These are phyloP conservation scores for Chalciporus pseudorubinellus DNA, from an alignment of 768 basidiomycete genomes.

Conservation along the genomic window DNA sequence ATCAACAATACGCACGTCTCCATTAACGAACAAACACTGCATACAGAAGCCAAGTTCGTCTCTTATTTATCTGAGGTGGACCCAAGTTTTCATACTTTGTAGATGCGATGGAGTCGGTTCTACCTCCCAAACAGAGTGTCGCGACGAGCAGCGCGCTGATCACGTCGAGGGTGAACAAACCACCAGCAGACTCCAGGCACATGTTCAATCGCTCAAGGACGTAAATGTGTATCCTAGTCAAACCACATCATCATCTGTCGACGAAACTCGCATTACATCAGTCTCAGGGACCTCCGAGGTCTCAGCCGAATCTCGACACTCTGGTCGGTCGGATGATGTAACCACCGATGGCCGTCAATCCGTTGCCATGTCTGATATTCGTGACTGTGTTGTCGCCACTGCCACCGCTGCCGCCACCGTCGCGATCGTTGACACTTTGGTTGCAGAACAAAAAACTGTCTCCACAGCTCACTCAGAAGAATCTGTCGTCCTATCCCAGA, in stretches of 20 bases:
- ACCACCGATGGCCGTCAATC: background rate
- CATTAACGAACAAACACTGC: background rate
- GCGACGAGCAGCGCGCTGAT: background rate
- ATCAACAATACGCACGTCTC: background rate
- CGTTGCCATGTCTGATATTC: background rate
- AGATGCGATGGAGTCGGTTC: background rate
- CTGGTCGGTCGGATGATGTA: background rate
- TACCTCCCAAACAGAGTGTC: background rate
- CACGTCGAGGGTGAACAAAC: background rate
- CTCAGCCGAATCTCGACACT: background rate
- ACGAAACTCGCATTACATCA: background rate
- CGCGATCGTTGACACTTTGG: background rate
- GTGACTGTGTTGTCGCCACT: background rate
- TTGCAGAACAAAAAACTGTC: background rate
- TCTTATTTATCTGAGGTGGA: background rate
- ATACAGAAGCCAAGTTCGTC: background rate
- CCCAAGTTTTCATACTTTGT: background rate
- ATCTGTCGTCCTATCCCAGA: too few species aligned
- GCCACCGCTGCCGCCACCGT: background rate
- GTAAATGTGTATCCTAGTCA: background rate
- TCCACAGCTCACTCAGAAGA: too few species aligned
- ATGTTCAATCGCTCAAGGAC: background rate
- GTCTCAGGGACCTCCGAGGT: background rate
- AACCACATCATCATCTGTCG: background rate
- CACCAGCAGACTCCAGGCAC: background rate